Percentiles rank a stretch among this genome's conserved stretches.
These are phyloP conservation scores for Punica granatum DNA, from an alignment of 345 rosid species.

Conservation along the genomic window DNA sequence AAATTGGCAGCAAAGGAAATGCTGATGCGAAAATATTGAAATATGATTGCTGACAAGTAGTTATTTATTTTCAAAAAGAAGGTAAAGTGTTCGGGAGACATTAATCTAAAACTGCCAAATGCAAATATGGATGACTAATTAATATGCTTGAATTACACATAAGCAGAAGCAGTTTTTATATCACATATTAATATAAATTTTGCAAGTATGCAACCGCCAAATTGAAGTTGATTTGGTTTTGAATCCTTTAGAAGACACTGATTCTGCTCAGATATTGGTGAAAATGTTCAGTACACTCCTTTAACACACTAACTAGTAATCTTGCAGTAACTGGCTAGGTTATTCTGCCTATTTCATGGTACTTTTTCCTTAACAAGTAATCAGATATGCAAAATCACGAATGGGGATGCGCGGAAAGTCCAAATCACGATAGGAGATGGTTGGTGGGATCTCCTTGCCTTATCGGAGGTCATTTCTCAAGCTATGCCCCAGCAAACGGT, in stretches of 20 bases:
- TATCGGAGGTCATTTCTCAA: background rate
- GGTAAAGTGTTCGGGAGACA: too few relatives aligned
- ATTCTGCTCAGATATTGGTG: background rate
- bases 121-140: too few relatives aligned
- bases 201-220: background rate
- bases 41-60: too few relatives aligned
- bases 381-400: slow-evolving; percentile 75
- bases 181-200: too few relatives aligned
- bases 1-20: too few relatives aligned
- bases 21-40: too few relatives aligned
- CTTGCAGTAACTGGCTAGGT: slow-evolving; percentile 6
- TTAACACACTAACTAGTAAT: background rate
- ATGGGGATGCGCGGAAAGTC: slow-evolving; percentile 75
- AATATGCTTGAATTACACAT: background rate
- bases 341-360: background rate
- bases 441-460: background rate
- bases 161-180: background rate
- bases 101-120: too few relatives aligned
- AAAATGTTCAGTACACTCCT: background rate
- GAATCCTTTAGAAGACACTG: background rate
- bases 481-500: background rate
- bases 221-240: background rate
- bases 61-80: too few relatives aligned
- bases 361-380: slow-evolving; percentile 33
- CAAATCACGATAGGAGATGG: slow-evolving; percentile 5